Percentiles rank a stretch among this genome's conserved stretches.
These are phyloP conservation scores for Silene latifolia DNA, from an alignment of 148 eudicot species.

Conservation along the genomic window DNA sequence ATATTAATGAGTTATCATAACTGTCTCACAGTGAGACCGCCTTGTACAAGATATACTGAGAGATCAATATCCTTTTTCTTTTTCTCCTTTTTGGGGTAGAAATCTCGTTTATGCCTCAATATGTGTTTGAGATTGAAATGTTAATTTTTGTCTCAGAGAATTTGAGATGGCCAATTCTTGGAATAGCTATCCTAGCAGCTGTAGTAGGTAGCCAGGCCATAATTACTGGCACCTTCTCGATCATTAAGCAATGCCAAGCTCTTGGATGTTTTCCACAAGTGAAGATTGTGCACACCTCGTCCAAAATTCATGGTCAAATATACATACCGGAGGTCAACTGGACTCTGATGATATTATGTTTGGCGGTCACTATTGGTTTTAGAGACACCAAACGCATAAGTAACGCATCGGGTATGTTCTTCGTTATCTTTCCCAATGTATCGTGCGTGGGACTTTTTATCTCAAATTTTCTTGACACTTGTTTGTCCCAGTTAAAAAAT, in stretches of 20 bases:
- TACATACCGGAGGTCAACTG: slow-evolving; percentile 96
- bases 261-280: slow-evolving; percentile 89
- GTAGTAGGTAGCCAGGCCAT: slow-evolving; percentile 99
- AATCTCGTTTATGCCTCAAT: too few relatives aligned
- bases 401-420: slow-evolving; percentile 78
- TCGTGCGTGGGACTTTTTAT: too few relatives aligned
- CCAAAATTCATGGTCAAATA: slow-evolving; percentile 87
- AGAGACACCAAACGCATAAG: slow-evolving; percentile 86
- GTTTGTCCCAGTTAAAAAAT: too few relatives aligned
- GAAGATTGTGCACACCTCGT: slow-evolving; percentile 85
- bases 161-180: slow-evolving; percentile 88
- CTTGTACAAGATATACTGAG: too few relatives aligned
- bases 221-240: slow-evolving; percentile 97
- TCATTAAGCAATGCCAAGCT: slow-evolving; percentile 91
- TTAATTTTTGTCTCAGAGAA: slow-evolving; percentile 38
- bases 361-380: slow-evolving; percentile 91
- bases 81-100: too few relatives aligned
- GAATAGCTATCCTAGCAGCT: slow-evolving; percentile 89
- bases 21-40: too few relatives aligned
- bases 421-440: too few relatives aligned
- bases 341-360: slow-evolving; percentile 79
- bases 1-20: too few relatives aligned
- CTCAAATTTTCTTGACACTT: too few relatives aligned
- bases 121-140: background rate
- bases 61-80: too few relatives aligned